Base-by-base conservation (phyloP, 768 basidiomycete species). In the Hericium alpestre region DNA sequence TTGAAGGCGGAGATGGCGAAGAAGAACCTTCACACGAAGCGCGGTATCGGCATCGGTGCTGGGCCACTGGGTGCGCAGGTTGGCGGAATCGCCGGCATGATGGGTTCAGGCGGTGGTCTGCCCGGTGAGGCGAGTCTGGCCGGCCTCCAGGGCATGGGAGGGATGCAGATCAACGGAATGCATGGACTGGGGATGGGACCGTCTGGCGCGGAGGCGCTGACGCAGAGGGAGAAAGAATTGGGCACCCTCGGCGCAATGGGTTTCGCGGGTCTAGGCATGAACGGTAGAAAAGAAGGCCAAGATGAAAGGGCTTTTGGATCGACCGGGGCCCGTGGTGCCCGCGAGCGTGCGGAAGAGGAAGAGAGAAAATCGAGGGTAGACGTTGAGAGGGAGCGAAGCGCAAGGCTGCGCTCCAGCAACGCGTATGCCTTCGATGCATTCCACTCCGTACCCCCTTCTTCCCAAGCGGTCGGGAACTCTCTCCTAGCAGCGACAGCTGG, bases 1-100 rank as follows among this genome's bases (percentile, higher is more conserved):
- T 70, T 99, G 40, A 98, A 97, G 70, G 96, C 95, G 20, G 96
- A 98, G 73, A 97, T 99, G 94, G 96, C 96, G 18, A 98, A 98
- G 82, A 99, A 99, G 80, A 98, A 99, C 66, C 71, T 99, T 40
- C 95, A 99, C 66, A 95, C 93, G 18, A 96, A 95, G 74, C 77
- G 91, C 40, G 89, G 89, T 2, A 84, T 92, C 22, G 90, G 90
- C n/a, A 46, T 46, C 20, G 43, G 43, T 20, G 43, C 43, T 46
- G 43, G 43, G 6, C 63, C 66, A 0, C 59, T 66, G 22, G 60
- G 60, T 41, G 57, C 52, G 1, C 62, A 63, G 43, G 53, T 27
- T 25, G 43, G 43, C 16, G 32, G 8, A 10, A n/a, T 62, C 0
- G 62, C 61, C 1, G 53, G 57, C 7, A 65, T 62, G 48, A 61